Base-by-base conservation (phyloP, 2,329 filamentous ascomycete species). In the Davidsoniella neocaledoniae region DNA sequence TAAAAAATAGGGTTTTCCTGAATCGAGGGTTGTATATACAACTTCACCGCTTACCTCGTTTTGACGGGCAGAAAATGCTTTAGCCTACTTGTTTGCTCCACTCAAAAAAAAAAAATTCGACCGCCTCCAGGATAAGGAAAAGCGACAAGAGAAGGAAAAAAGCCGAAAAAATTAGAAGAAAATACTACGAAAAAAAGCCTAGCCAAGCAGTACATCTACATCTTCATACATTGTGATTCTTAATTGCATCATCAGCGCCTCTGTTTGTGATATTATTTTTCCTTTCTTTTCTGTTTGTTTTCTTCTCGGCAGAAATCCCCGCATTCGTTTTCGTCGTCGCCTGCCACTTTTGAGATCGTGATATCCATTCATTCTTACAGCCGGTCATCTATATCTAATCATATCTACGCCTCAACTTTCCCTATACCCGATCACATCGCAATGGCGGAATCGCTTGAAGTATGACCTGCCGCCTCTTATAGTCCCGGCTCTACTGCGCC, bases 401-500 rank as follows among this genome's bases (percentile, higher is more conserved):
- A 36, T 33, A 23, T 41, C 25, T 37, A 25, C 37, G 9, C 29
- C n/a, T 48, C 36, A 9, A 42, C 23, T 40, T 39, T 14, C n/a
- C n/a, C n/a, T 33, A 37, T 40, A 10, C 25, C 16, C 12, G 14
- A 47, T 46, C 37, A 10, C 29, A 21, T 46, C 46, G 50, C 17
- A 21, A 59, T 60, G 58, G 55, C 57, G 39, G 57, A 59, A 48
- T 57, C 56, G 38, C 53, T 60, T 45, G 57, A 60, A 58, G 58
- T 60, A 56, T 43, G 57, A 50, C 42, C 42, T 36, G 39, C 41
- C 29, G 10, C 29, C 16, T 39, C 16, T 2, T 45, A 17, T 25
- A 12, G 4, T 16, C 9, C 12, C 23, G 17, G 43, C 39, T 14
- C 6, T 16, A 17, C n/a, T 17, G 41, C 29, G 29, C 16, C 33